Evolutionary conservation across 352 stramenopile species (phyloP).

Genomic region (Globisporangium irregulare): DNA sequence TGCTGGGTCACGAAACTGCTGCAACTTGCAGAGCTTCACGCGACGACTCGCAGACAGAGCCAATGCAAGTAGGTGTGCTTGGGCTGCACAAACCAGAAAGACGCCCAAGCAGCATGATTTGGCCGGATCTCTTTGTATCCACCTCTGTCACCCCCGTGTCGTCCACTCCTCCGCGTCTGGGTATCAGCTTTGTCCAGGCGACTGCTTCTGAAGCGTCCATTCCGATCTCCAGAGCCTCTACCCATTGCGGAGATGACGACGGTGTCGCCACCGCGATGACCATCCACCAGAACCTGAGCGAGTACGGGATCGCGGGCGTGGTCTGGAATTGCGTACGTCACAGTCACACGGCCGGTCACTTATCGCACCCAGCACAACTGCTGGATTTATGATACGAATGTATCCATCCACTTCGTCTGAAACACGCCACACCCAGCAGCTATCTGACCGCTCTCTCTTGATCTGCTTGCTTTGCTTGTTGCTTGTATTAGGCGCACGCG

Average conservation of each 20-base stretch:
- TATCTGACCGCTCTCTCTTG: constrained; percentile 8
- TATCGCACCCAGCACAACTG: constrained; percentile 4
- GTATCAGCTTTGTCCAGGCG: constrained; percentile 56
- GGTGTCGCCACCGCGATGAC: constrained; percentile 10
- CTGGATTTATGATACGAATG: neutral
- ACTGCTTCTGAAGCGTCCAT: constrained; percentile 37
- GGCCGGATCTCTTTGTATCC: constrained; percentile 33
- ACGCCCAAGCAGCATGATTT: constrained; percentile 13
- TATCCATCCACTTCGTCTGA: neutral
- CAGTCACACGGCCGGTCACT: neutral
- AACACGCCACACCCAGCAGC: neutral
- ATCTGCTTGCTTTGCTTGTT: neutral
- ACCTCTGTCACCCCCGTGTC: neutral
- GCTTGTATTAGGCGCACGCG: constrained; percentile 32
- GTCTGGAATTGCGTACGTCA: constrained; percentile 71
- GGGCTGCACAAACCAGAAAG: neutral
- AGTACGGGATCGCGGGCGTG: constrained; percentile 57
- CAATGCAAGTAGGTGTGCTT: too few relatives aligned
- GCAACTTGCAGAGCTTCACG: neutral
- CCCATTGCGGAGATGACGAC: neutral
- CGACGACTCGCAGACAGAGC: neutral
- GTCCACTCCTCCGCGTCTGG: constrained; percentile 27
- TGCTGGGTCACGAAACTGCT: neutral
- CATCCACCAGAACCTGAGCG: constrained; percentile 45
- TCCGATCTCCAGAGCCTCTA: constrained; percentile 12